Conservation (phyloP, 768 basidiomycete genomes). For the Hericium alpestre region DNA sequence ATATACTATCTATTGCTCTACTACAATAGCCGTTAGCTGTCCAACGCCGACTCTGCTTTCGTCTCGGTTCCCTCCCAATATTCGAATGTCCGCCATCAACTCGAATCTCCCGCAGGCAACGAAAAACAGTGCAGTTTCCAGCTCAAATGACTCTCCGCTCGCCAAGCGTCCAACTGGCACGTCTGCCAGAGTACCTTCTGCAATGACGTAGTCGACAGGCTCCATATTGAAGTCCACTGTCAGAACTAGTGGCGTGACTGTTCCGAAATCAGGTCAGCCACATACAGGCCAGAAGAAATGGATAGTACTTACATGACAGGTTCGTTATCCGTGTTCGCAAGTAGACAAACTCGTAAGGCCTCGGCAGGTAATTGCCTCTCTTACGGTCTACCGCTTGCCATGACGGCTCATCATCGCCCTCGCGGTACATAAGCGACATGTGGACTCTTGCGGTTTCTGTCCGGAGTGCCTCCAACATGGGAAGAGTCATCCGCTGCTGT, state of each 20-base stretch:
- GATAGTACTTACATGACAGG: constrained; percentile 45
- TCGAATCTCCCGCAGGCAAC: constrained; percentile 59
- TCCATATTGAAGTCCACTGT: constrained; percentile 43
- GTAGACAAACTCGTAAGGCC: constrained; percentile 53
- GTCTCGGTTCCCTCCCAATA: constrained; percentile 13
- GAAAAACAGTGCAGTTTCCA: constrained; percentile 59
- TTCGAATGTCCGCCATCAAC: constrained; percentile 27
- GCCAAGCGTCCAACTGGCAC: constrained; percentile 56
- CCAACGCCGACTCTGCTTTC: constrained; percentile 24
- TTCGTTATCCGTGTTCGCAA: constrained; percentile 52
- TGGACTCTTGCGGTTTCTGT: constrained; percentile 54
- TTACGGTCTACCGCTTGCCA: constrained; percentile 16
- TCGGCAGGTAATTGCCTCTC: constrained; percentile 38
- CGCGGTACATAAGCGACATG: constrained; percentile 21
- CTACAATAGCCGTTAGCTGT: constrained; percentile 29
- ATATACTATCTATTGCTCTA: not conserved
- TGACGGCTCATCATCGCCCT: constrained; percentile 6
- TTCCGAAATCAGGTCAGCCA: constrained; percentile 1
- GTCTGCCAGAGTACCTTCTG: constrained; percentile 55
- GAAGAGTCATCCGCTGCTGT: constrained; percentile 62
- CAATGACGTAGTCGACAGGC: constrained; percentile 55
- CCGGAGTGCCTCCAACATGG: constrained; percentile 71
- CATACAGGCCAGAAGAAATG: not conserved
- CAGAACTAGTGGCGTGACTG: constrained; percentile 45
- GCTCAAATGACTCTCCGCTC: constrained; percentile 37